Evolutionary conservation across 2,329 filamentous ascomycete genomes (phyloP).

Genomic region (Hypoxylon sp.): DNA sequence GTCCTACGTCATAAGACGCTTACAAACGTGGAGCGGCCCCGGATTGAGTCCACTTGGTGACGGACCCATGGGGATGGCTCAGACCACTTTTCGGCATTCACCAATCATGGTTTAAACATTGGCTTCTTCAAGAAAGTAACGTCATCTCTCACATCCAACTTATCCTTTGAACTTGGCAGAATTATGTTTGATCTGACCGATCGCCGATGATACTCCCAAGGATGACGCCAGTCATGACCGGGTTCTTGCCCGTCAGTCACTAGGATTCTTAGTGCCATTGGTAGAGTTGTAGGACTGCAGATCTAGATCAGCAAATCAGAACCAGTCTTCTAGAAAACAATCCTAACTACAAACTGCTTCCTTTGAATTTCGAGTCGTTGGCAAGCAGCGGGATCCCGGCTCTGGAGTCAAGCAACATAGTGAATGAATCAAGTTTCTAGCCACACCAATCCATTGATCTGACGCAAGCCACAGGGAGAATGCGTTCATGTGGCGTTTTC

Average conservation of each 20-base stretch:
- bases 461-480: constrained; percentile 34
- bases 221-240: constrained; percentile 26
- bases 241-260: not conserved
- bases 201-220: constrained; percentile 13
- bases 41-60: too few species aligned
- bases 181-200: constrained; percentile 18
- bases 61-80: not conserved
- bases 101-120: constrained; percentile 1
- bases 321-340: constrained; percentile 8
- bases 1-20: not conserved
- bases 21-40: not conserved
- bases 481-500: constrained; percentile 21
- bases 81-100: not conserved
- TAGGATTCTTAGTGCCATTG: constrained; percentile 17
- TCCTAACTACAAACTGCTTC: constrained; percentile 11
- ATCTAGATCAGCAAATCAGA: constrained; percentile 29
- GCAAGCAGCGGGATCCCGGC: constrained; percentile 2
- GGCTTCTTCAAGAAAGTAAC: not conserved
- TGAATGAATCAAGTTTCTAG: constrained; percentile 43
- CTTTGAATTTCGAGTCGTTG: constrained; percentile 15
- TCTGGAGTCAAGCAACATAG: constrained; percentile 13
- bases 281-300: constrained; percentile 24
- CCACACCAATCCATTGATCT: constrained; percentile 36
- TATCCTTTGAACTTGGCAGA: constrained; percentile 2
- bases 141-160: constrained; percentile 4